These are phyloP conservation scores for Flagelloscypha sp. DNA, from an alignment of 768 basidiomycete genomes.

Conservation along the genomic window DNA sequence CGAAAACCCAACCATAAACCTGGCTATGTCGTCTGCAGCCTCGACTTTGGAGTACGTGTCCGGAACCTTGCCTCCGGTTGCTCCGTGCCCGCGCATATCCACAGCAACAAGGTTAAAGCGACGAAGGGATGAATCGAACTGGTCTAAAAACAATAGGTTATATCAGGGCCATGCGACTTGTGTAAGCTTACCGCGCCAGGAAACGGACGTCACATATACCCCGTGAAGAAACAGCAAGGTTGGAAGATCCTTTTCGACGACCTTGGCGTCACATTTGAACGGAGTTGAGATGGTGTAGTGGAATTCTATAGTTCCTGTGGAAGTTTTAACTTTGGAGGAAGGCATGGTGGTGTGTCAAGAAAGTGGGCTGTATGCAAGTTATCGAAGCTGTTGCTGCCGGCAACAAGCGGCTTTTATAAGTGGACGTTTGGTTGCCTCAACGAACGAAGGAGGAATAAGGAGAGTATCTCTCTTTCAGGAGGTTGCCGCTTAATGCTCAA, in stretches of 20 bases:
- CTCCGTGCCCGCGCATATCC: conserved; percentile 20
- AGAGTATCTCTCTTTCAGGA: no score
- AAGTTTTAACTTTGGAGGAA: no score
- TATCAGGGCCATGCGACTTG: background rate
- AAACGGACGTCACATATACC: background rate
- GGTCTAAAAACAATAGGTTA: conserved; percentile 8
- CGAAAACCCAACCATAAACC: conserved; percentile 24
- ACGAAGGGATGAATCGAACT: conserved; percentile 19
- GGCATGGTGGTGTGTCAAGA: no score
- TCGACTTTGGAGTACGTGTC: conserved; percentile 14
- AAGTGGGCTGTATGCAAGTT: no score
- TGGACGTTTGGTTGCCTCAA: no score
- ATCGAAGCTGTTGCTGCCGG: no score
- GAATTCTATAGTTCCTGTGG: no score
- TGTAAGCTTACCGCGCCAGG: conserved; percentile 2
- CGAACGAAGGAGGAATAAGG: no score
- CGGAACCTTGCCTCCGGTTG: conserved; percentile 15
- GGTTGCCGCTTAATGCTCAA: no score
- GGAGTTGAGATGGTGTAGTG: conserved; percentile 8
- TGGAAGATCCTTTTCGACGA: conserved; percentile 3
- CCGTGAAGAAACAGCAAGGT: conserved; percentile 7
- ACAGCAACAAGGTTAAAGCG: conserved; percentile 22
- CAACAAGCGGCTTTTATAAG: no score
- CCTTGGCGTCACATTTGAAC: background rate
- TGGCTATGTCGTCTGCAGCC: conserved; percentile 20